Percentiles rank a stretch among this genome's conserved stretches.
Evolutionary conservation across 2,329 filamentous ascomycete genomes (phyloP).

Genomic region (Podosphaera xanthii): DNA sequence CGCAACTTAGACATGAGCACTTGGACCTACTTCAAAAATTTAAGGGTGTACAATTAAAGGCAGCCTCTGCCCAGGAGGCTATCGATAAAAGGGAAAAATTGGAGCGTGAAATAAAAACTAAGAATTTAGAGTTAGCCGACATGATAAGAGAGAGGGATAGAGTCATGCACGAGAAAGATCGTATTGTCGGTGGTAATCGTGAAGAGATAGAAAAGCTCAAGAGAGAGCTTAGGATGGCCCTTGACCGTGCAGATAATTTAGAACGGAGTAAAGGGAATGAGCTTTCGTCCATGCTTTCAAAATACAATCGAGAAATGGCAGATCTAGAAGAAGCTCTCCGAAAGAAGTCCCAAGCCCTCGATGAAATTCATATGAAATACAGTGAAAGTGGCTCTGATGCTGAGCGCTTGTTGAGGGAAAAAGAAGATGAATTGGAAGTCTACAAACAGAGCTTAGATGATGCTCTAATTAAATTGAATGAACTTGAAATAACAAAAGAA

Average conservation of each 20-base stretch:
- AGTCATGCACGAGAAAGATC: constrained; percentile 79
- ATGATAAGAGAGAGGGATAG: constrained; percentile 96
- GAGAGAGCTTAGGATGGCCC: constrained; percentile 75
- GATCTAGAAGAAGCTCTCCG: constrained; percentile 83
- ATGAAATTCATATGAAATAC: constrained; percentile 58
- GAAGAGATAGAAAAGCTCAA: constrained; percentile 89
- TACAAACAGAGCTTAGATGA: constrained; percentile 98
- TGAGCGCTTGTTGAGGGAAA: constrained; percentile 66
- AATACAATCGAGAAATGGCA: constrained; percentile 93
- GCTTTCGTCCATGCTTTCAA: constrained; percentile 77
- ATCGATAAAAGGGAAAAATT: constrained; percentile 88
- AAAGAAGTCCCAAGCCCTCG: constrained; percentile 69
- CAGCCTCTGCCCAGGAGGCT: constrained; percentile 86
- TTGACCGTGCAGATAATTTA: constrained; percentile 76
- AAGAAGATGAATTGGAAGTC: constrained; percentile 93
- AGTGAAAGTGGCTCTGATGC: constrained; percentile 68
- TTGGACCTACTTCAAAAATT: constrained; percentile 88
- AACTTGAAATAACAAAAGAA: constrained; percentile 53
- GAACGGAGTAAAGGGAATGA: constrained; percentile 89
- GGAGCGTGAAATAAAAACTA: constrained; percentile 94
- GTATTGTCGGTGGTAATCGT: constrained; percentile 62
- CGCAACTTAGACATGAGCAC: constrained; percentile 84
- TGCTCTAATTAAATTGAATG: constrained; percentile 76
- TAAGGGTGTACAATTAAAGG: constrained; percentile 88
- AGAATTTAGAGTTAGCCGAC: constrained; percentile 93